phyloP scores from a whole-genome alignment of 768 basidiomycete species.

The Leccinellum rugosiceps region DNA sequence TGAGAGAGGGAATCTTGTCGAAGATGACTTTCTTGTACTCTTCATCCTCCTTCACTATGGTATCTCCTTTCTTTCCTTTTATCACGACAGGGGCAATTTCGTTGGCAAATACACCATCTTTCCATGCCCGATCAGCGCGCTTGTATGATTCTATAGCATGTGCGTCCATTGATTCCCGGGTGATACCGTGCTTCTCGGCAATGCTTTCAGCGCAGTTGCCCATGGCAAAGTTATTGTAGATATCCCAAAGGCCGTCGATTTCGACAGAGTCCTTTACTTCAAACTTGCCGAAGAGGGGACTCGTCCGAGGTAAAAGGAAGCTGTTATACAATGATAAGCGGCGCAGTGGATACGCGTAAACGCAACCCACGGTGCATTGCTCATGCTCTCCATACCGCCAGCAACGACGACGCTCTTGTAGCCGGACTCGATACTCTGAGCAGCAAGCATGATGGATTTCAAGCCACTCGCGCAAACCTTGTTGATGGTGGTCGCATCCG shows the following conservation, averaged over 20 bases:
- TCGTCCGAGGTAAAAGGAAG: conserved; percentile 78
- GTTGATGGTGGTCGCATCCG: conserved; percentile 98
- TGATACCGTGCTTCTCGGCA: conserved; percentile 78
- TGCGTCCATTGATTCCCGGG: conserved; percentile 82
- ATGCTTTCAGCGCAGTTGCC: conserved; percentile 92
- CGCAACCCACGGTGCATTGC: conserved; percentile 86
- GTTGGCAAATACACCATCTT: conserved; percentile 73
- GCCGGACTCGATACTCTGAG: conserved; percentile 86
- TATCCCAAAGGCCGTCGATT: conserved; percentile 93
- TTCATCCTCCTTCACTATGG: conserved; percentile 89
- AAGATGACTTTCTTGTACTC: conserved; percentile 96
- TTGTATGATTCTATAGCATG: conserved; percentile 95
- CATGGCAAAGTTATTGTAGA: conserved; percentile 98
- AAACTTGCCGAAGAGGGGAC: conserved; percentile 87
- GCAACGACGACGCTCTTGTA: conserved; percentile 85
- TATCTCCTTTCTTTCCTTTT: conserved; percentile 93
- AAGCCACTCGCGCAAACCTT: conserved; percentile 99
- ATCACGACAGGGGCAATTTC: conserved; percentile 90
- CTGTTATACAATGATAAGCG: conserved; percentile 34
- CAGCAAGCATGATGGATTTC: conserved; percentile 92
- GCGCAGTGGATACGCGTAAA: neutral
- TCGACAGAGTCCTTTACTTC: conserved; percentile 84
- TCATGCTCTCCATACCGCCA: conserved; percentile 99
- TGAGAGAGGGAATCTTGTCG: conserved; percentile 87
- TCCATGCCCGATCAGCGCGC: conserved; percentile 91